Percentiles rank a stretch among this genome's conserved stretches.
Conservation (phyloP, 2,329 filamentous ascomycete genomes). For the Sclerotinia glacialis region DNA sequence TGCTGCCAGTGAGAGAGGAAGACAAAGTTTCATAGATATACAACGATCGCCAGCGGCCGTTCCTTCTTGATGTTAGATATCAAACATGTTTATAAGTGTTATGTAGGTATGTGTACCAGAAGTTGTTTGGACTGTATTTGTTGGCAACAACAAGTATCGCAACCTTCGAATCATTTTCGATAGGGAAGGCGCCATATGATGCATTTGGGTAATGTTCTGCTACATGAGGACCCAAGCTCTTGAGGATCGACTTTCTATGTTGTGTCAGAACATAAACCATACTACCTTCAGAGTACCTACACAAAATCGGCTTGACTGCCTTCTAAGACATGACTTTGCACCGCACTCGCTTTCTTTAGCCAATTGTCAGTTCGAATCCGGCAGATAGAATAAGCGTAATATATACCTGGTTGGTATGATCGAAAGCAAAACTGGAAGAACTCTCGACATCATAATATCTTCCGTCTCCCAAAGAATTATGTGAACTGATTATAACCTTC, state of each 20-base stretch:
- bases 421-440: slow-evolving; percentile 83
- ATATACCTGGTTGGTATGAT: slow-evolving; percentile 73
- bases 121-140: slow-evolving; percentile 98
- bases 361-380: not conserved
- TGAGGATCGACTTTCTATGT: slow-evolving; percentile 75
- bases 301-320: slow-evolving; percentile 74
- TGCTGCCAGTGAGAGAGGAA: slow-evolving; percentile 69
- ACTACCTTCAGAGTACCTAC: slow-evolving; percentile 50
- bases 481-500: slow-evolving; percentile 74
- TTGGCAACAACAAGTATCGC: slow-evolving; percentile 86
- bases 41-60: slow-evolving; percentile 89
- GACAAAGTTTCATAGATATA: slow-evolving; percentile 74
- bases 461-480: slow-evolving; percentile 76
- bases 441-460: slow-evolving; percentile 89
- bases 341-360: slow-evolving; percentile 71
- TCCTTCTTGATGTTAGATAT: slow-evolving; percentile 53
- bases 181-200: slow-evolving; percentile 78
- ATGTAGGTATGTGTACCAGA: slow-evolving; percentile 60
- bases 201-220: slow-evolving; percentile 85
- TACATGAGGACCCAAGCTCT: slow-evolving; percentile 71
- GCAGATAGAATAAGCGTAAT: not conserved
- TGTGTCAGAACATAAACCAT: slow-evolving; percentile 9
- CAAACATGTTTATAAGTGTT: not conserved
- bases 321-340: slow-evolving; percentile 76
- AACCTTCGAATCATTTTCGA: slow-evolving; percentile 69